phyloP scores from a whole-genome alignment of 805 yeast genomes.

The Metschnikowia lunata region DNA sequence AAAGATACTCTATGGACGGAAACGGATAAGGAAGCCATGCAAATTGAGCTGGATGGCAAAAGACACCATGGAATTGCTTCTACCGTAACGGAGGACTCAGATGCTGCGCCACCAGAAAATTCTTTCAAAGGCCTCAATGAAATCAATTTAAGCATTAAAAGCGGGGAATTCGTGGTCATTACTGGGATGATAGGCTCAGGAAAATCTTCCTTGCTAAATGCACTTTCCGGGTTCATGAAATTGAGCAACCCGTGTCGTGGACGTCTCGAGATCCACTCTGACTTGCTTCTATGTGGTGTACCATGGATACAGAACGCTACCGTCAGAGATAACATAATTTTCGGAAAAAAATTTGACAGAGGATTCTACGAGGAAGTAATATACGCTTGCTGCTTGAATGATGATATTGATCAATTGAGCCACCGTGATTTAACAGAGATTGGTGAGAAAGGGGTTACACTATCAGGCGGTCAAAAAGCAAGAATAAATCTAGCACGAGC shows the following conservation, averaged over 20 bases:
- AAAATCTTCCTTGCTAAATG: constrained; percentile 37
- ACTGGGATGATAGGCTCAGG: constrained; percentile 44
- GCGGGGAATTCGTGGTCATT: constrained; percentile 36
- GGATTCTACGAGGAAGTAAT: constrained; percentile 26
- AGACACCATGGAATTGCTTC: background rate
- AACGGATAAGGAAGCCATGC: background rate
- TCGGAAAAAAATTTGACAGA: constrained; percentile 32
- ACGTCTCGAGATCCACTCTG: constrained; percentile 23
- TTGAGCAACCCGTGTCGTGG: constrained; percentile 25
- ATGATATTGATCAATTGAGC: constrained; percentile 32
- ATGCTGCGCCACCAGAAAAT: background rate
- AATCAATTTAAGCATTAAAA: constrained; percentile 27
- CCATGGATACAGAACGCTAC: constrained; percentile 46
- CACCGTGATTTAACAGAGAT: constrained; percentile 40
- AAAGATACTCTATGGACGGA: background rate
- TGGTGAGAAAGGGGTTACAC: constrained; percentile 43
- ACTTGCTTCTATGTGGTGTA: constrained; percentile 30
- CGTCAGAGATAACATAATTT: constrained; percentile 36
- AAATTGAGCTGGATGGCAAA: background rate
- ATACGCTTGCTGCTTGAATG: constrained; percentile 38
- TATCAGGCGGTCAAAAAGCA: constrained; percentile 45
- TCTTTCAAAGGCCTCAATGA: constrained; percentile 32
- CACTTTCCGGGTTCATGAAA: constrained; percentile 40
- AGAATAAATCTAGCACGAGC: constrained; percentile 44
- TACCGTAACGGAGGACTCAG: background rate